Base-by-base conservation (phyloP, 495 filamentous ascomycete genomes). In the Immersiella caudata region DNA sequence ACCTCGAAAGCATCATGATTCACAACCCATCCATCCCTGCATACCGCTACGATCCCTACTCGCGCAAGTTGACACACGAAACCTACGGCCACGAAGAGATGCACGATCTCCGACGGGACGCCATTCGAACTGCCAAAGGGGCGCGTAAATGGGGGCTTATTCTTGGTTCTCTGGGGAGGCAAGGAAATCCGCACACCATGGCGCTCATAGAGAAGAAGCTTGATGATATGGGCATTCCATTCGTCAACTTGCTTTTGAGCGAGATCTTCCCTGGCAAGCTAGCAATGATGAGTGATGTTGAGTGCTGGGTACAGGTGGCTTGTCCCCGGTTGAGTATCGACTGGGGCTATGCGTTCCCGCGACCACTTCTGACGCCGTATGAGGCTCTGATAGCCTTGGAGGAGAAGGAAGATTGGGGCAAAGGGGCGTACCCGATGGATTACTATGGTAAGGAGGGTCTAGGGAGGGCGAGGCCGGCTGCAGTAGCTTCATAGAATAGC, bases 1-100 rank as follows among this genome's bases (percentile, higher is more conserved):
- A 99, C 72, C 89, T 99, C 33, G 95, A 99, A 76, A 93, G 89
- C 66, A 94, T 94, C 67, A 98, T 99, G 95, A 99, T 99, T 70
- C 93, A 97, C 75, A 98, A 98, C 79, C 95, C 95, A 0, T 74
- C 79, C 7, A 87, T 97, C 16, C 90, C 94, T 2, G 93, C 96
- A 12, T 98, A 97, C 80, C 88, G 96, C 21, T 99, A 99, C 75
- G 95, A 99, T 74, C 95, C 95, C 0, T 99, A 99, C 79, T 93
- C 92, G 35, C 86, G 94, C 27, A 93, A 91, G 51, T 85, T 99
- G 11, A 97, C 96, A 6, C 88, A 88, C 60, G 95, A 99, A 76
- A 88, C 82, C 26, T 99, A 98, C 77, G 89, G 89, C 50, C 96
- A 98, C 79, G 85, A 88, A 18, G 92, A 96, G 68, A 95, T 99